Percentiles rank a stretch among this genome's conserved stretches.
Evolutionary conservation across 768 basidiomycete genomes (phyloP).

Genomic region (Coprinopsis strossmayeri): DNA sequence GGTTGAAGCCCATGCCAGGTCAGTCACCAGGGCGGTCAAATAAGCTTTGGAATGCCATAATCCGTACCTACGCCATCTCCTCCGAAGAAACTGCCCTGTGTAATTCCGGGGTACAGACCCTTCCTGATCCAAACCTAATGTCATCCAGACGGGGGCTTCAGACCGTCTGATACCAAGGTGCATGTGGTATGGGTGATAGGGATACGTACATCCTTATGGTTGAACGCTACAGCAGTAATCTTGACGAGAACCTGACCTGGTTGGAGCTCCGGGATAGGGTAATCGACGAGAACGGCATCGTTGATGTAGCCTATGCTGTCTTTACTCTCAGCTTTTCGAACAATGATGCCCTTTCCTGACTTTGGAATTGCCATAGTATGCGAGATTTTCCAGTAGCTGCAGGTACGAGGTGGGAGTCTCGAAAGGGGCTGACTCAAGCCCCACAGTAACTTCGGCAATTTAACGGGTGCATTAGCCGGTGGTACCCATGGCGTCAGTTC

Average conservation of each 20-base stretch:
- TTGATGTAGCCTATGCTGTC: slow-evolving; percentile 16
- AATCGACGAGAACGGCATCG: slow-evolving; percentile 48
- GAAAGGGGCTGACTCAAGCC: too few species aligned
- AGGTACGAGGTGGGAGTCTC: neutral
- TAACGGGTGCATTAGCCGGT: too few species aligned
- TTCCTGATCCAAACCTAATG: slow-evolving; percentile 67
- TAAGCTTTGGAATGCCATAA: too few species aligned
- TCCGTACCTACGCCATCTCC: slow-evolving; percentile 75
- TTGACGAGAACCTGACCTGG: slow-evolving; percentile 58
- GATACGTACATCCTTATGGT: slow-evolving; percentile 60
- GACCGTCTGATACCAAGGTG: neutral
- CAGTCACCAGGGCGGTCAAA: slow-evolving; percentile 11
- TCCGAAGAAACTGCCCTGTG: slow-evolving; percentile 54
- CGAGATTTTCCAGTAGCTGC: neutral
- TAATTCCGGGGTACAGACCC: slow-evolving; percentile 61
- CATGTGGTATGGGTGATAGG: neutral
- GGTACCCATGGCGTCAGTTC: too few species aligned
- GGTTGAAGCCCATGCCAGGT: neutral
- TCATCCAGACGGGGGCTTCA: neutral
- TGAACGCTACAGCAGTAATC: slow-evolving; percentile 67
- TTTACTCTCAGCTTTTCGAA: slow-evolving; percentile 17
- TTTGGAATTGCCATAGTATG: slow-evolving; percentile 1
- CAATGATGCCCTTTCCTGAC: slow-evolving; percentile 4
- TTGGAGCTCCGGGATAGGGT: slow-evolving; percentile 43
- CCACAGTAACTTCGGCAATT: too few species aligned